Evolutionary conservation across 805 yeast genomes (phyloP).

Genomic region (Nakazawaea laoshanensis): DNA sequence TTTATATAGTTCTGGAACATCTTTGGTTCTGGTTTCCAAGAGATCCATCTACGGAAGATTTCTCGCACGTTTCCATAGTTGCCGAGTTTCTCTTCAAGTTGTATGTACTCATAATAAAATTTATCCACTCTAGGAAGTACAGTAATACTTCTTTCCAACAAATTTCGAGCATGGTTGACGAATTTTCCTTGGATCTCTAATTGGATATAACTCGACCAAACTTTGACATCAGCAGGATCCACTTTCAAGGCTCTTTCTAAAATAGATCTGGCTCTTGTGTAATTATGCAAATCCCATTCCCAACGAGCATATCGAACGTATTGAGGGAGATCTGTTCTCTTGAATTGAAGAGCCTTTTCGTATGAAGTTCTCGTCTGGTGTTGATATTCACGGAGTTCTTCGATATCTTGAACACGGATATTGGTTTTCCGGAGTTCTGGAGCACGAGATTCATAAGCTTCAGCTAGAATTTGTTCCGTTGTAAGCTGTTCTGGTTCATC

Average conservation of each 20-base stretch:
- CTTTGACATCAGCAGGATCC: slow-evolving; percentile 64
- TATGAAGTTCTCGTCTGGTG: slow-evolving; percentile 70
- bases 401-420: slow-evolving; percentile 59
- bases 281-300: slow-evolving; percentile 76
- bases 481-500: slow-evolving; percentile 34
- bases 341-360: slow-evolving; percentile 82
- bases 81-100: slow-evolving; percentile 72
- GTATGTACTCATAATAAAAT: slow-evolving; percentile 77
- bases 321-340: slow-evolving; percentile 72
- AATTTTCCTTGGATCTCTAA: slow-evolving; percentile 64
- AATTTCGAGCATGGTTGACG: slow-evolving; percentile 81
- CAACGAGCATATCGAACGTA: slow-evolving; percentile 91
- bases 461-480: slow-evolving; percentile 54
- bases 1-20: slow-evolving; percentile 74
- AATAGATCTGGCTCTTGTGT: slow-evolving; percentile 72
- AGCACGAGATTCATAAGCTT: slow-evolving; percentile 46
- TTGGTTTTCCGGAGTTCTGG: slow-evolving; percentile 30
- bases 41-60: slow-evolving; percentile 73
- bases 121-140: slow-evolving; percentile 74
- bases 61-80: slow-evolving; percentile 52
- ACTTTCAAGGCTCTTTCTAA: slow-evolving; percentile 83
- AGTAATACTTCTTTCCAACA: slow-evolving; percentile 70
- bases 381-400: slow-evolving; percentile 72
- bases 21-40: slow-evolving; percentile 57
- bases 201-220: slow-evolving; percentile 83